These are phyloP conservation scores for Trichoderma gamsii DNA, from an alignment of 495 filamentous ascomycete species.

Conservation along the genomic window DNA sequence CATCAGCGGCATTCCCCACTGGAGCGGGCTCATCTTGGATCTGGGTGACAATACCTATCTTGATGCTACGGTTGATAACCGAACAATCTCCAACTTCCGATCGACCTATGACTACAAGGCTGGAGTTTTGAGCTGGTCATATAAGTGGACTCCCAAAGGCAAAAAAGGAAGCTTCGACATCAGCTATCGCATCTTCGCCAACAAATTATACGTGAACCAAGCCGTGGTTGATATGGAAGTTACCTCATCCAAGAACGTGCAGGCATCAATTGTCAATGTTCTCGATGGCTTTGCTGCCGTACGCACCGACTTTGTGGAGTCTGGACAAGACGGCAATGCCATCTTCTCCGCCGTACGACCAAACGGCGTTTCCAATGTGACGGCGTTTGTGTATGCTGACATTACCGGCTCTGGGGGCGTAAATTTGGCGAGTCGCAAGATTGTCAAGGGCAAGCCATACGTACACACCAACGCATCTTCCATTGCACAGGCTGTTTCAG, in stretches of 20 bases:
- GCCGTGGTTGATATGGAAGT: conserved; percentile 34
- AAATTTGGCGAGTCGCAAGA: conserved; percentile 27
- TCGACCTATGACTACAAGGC: conserved; percentile 50
- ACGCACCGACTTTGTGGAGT: conserved; percentile 39
- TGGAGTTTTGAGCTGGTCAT: conserved; percentile 57
- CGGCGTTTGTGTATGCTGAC: conserved; percentile 36
- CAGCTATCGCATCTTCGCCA: conserved; percentile 52
- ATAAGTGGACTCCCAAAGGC: conserved; percentile 56
- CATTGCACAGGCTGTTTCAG: not conserved
- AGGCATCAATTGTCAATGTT: conserved; percentile 27
- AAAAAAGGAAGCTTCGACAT: conserved; percentile 27
- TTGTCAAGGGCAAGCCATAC: not conserved
- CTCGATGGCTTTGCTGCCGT: conserved; percentile 50
- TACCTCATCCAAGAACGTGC: conserved; percentile 35
- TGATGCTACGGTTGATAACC: conserved; percentile 55
- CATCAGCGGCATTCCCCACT: conserved; percentile 61
- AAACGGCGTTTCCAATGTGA: conserved; percentile 41
- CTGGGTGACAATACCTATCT: conserved; percentile 46
- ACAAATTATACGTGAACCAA: conserved; percentile 46
- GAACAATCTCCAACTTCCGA: conserved; percentile 53
- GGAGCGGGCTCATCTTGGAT: conserved; percentile 50
- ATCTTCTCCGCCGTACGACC: conserved; percentile 51
- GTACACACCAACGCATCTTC: conserved; percentile 7
- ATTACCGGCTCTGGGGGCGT: conserved; percentile 37
- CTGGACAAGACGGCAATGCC: conserved; percentile 27